Conservation (phyloP, 352 stramenopile species). For the Pythium sukuiense region DNA sequence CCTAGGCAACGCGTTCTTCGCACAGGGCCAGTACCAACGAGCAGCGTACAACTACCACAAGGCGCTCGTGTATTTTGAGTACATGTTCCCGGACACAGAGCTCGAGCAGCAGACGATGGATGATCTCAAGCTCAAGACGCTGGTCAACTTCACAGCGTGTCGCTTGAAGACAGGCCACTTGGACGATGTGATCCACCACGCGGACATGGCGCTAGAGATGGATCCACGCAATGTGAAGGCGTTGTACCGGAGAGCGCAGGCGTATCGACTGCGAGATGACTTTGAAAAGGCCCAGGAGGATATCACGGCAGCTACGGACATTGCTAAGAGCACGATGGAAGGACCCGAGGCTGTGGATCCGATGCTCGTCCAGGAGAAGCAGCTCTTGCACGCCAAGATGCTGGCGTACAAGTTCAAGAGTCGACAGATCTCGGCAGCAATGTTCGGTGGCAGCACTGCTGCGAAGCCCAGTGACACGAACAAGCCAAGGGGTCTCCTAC, state of each 20-base stretch:
- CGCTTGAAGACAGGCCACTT: constrained; percentile 71
- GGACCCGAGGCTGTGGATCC: constrained; percentile 28
- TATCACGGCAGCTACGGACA: constrained; percentile 39
- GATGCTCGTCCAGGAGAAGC: constrained; percentile 55
- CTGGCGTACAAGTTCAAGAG: constrained; percentile 70
- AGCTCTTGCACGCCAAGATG: constrained; percentile 60
- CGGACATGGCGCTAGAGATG: constrained; percentile 55
- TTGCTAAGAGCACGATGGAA: constrained; percentile 1
- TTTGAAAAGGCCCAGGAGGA: constrained; percentile 62
- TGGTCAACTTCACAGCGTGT: constrained; percentile 79
- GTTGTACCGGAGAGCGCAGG: constrained; percentile 67
- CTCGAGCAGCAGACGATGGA: constrained; percentile 51
- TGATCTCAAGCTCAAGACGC: constrained; percentile 49
- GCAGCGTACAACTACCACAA: constrained; percentile 82
- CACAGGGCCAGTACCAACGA: constrained; percentile 78
- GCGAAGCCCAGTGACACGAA: not conserved
- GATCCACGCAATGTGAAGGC: constrained; percentile 62
- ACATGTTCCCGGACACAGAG: constrained; percentile 75
- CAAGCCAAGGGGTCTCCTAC: not conserved
- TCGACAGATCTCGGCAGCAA: constrained; percentile 66
- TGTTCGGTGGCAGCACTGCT: constrained; percentile 43
- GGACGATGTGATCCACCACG: constrained; percentile 72
- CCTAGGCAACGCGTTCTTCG: constrained; percentile 76
- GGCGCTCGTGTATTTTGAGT: constrained; percentile 86
- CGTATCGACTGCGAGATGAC: constrained; percentile 61